phyloP scores from a whole-genome alignment of 2,329 filamentous ascomycete species.

The Trichoderma semiorbis region DNA sequence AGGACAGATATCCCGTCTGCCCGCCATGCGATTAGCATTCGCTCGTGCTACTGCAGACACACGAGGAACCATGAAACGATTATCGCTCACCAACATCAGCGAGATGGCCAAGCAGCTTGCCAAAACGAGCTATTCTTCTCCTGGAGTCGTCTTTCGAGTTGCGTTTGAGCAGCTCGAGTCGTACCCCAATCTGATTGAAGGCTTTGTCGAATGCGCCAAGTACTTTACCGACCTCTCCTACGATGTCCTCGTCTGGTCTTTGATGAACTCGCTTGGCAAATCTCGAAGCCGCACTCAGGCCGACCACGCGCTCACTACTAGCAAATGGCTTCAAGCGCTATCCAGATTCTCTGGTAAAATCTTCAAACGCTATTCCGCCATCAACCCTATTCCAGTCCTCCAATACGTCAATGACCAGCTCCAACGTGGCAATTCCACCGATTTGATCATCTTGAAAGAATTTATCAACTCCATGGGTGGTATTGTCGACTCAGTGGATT shows the following conservation, averaged over 20 bases:
- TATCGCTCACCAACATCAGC: conserved; percentile 81
- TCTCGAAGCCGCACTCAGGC: conserved; percentile 61
- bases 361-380: conserved; percentile 78
- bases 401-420: conserved; percentile 89
- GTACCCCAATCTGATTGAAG: conserved; percentile 92
- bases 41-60: conserved; percentile 74
- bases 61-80: conserved; percentile 78
- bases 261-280: conserved; percentile 71
- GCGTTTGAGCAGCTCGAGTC: conserved; percentile 88
- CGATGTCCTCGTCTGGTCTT: conserved; percentile 88
- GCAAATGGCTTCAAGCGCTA: conserved; percentile 85
- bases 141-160: conserved; percentile 85
- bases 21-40: conserved; percentile 77
- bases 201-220: conserved; percentile 88
- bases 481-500: conserved; percentile 79
- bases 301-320: conserved; percentile 68
- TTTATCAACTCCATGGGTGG: conserved; percentile 91
- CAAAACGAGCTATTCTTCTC: conserved; percentile 88
- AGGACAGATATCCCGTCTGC: conserved; percentile 70
- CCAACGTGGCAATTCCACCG: conserved; percentile 76
- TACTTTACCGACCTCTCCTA: conserved; percentile 93
- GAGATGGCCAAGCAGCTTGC: conserved; percentile 85
- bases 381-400: conserved; percentile 80
- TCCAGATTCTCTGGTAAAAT: conserved; percentile 89
- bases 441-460: conserved; percentile 87